Conservation (phyloP, 1,284 basidiomycete genomes). For the Neonothopanus nambi region DNA sequence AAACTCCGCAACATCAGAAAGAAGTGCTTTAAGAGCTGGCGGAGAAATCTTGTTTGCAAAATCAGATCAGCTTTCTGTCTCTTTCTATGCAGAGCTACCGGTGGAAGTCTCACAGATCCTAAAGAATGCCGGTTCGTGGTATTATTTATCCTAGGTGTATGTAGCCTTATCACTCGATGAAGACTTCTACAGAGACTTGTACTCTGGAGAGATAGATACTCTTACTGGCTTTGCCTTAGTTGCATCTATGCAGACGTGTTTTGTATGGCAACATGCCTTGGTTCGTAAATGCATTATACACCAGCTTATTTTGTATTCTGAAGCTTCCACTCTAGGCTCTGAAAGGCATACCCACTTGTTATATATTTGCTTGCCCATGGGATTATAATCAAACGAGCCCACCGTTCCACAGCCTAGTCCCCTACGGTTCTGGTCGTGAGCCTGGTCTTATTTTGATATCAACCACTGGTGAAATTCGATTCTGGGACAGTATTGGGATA, state of each 20-base stretch:
- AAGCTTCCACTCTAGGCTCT: conserved; percentile 42
- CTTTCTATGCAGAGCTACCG: conserved; percentile 70
- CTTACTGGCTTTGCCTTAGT: conserved; percentile 73
- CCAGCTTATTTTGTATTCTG: not conserved
- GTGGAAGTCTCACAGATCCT: conserved; percentile 73
- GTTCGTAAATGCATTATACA: conserved; percentile 32
- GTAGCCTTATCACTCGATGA: conserved; percentile 10
- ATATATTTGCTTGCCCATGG: conserved; percentile 74
- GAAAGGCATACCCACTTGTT: conserved; percentile 73
- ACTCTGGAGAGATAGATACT: conserved; percentile 70
- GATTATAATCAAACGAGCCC: conserved; percentile 42
- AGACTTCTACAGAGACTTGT: conserved; percentile 72
- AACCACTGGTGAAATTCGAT: conserved; percentile 61
- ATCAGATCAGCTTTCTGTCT: conserved; percentile 68
- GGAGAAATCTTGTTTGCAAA: conserved; percentile 65
- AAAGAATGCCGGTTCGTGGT: conserved; percentile 59
- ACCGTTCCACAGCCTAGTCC: conserved; percentile 70
- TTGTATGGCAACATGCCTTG: conserved; percentile 80
- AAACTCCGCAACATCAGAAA: conserved; percentile 36
- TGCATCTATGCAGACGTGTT: conserved; percentile 70
- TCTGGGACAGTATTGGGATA: conserved; percentile 81
- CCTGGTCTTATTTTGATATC: conserved; percentile 77
- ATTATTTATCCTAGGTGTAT: conserved; percentile 5
- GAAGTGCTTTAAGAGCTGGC: conserved; percentile 35
- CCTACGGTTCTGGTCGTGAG: conserved; percentile 67